Evolutionary conservation across 345 rosid genomes (phyloP).

Genomic region (Populus davidiana): DNA sequence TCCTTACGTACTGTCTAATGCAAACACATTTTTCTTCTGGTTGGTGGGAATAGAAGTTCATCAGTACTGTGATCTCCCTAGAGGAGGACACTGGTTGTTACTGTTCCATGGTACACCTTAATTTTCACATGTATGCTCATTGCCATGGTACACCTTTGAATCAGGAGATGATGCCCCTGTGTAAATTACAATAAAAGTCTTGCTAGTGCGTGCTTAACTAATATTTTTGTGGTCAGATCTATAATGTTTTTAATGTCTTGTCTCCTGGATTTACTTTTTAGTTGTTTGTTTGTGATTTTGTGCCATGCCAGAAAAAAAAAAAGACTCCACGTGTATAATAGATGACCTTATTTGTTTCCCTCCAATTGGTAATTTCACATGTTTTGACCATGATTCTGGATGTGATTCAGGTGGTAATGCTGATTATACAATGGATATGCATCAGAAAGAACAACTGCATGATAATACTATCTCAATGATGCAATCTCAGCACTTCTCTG

Average conservation of each 20-base stretch:
- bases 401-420: slow-evolving; percentile 84
- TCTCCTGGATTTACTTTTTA: neutral
- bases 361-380: neutral
- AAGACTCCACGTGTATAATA: neutral
- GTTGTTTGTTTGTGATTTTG: neutral
- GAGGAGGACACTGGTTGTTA: too few species aligned
- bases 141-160: neutral
- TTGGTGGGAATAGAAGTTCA: neutral
- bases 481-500: slow-evolving; percentile 97
- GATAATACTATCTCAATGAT: slow-evolving; percentile 91
- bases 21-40: neutral
- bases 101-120: too few species aligned
- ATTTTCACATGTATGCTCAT: neutral
- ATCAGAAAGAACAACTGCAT: slow-evolving; percentile 93
- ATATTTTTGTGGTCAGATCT: neutral
- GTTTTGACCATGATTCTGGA: slow-evolving; percentile 36
- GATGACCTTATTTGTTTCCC: neutral
- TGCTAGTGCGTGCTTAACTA: neutral
- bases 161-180: neutral
- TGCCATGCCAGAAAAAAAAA: neutral
- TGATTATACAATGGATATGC: slow-evolving; percentile 88
- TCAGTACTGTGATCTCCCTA: neutral
- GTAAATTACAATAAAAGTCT: neutral
- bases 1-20: neutral
- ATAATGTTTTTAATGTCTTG: neutral